Conservation (phyloP, 108 stramenopile species). For the Discostella pseudostelligera region DNA sequence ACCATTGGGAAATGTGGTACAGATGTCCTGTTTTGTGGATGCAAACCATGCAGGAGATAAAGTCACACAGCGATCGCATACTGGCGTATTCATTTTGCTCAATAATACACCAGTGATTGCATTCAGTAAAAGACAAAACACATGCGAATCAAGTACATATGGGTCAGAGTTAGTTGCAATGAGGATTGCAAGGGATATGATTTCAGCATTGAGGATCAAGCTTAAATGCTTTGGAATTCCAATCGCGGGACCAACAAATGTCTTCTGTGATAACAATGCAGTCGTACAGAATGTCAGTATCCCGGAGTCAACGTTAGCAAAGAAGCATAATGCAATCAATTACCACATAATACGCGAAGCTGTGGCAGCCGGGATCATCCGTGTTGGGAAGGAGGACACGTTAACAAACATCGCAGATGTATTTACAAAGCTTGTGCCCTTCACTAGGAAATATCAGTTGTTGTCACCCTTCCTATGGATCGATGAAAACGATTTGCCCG, state of each 20-base stretch:
- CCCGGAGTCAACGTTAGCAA: constrained; percentile 45
- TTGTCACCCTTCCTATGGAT: not conserved
- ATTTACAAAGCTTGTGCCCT: too few relatives aligned
- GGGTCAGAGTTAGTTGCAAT: constrained; percentile 48
- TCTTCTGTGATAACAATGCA: constrained; percentile 46
- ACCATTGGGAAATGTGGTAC: too few relatives aligned
- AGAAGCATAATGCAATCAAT: too few relatives aligned
- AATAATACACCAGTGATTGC: constrained; percentile 36
- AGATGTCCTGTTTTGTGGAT: too few relatives aligned
- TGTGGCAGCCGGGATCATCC: too few relatives aligned
- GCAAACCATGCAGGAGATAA: constrained; percentile 46
- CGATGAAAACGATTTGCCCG: not conserved
- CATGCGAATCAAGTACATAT: constrained; percentile 45
- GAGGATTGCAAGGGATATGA: constrained; percentile 27
- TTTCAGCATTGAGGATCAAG: constrained; percentile 38
- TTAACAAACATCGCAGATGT: constrained; percentile 50
- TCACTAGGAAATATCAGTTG: constrained; percentile 7
- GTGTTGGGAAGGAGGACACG: constrained; percentile 48
- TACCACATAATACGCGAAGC: too few relatives aligned
- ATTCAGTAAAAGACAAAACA: constrained; percentile 46
- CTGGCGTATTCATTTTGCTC: constrained; percentile 42
- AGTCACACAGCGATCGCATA: constrained; percentile 39
- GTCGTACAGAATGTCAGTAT: constrained; percentile 39
- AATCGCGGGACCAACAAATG: constrained; percentile 37
- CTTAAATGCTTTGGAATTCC: constrained; percentile 37